Evolutionary conservation across 495 filamentous ascomycete genomes (phyloP).

Genomic region (Hypomontagnella submonticulosa): DNA sequence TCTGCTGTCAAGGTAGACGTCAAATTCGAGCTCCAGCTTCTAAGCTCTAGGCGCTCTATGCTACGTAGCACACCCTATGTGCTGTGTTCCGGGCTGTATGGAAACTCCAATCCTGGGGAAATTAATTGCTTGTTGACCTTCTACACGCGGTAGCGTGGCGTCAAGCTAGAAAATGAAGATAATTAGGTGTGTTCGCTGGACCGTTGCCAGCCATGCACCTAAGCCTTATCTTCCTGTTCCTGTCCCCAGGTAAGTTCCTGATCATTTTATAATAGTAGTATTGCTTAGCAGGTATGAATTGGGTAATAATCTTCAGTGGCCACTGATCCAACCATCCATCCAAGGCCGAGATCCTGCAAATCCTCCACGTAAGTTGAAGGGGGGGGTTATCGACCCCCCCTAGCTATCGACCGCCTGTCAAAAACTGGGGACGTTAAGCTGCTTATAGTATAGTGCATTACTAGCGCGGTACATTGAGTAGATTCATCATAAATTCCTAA

Average conservation of each 20-base stretch:
- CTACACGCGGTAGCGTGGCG: constrained; percentile 12
- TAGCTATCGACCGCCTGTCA: too few relatives aligned
- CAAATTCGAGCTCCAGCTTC: constrained; percentile 12
- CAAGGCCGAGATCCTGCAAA: constrained; percentile 36
- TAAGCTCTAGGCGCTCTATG: constrained; percentile 1
- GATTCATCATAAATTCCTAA: too few relatives aligned
- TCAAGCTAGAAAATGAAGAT: not conserved
- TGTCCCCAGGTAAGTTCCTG: too few relatives aligned
- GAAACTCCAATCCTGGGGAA: constrained; percentile 11
- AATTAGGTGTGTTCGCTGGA: constrained; percentile 1
- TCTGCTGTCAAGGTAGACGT: constrained; percentile 19
- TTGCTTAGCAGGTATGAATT: constrained; percentile 8
- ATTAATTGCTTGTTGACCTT: constrained; percentile 4
- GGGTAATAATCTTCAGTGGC: constrained; percentile 33
- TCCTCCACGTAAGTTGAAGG: constrained; percentile 47
- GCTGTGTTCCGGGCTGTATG: constrained; percentile 6
- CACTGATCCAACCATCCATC: constrained; percentile 23
- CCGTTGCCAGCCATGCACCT: not conserved
- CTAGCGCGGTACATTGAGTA: too few relatives aligned
- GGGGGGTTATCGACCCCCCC: too few relatives aligned
- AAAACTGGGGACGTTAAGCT: too few relatives aligned
- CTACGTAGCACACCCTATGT: constrained; percentile 18
- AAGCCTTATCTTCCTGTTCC: constrained; percentile 13
- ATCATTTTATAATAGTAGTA: constrained; percentile 2
- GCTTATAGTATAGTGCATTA: too few relatives aligned